Evolutionary conservation across 192 early-diverging fungal species (phyloP).

Genomic region (Coemansia sp.): DNA sequence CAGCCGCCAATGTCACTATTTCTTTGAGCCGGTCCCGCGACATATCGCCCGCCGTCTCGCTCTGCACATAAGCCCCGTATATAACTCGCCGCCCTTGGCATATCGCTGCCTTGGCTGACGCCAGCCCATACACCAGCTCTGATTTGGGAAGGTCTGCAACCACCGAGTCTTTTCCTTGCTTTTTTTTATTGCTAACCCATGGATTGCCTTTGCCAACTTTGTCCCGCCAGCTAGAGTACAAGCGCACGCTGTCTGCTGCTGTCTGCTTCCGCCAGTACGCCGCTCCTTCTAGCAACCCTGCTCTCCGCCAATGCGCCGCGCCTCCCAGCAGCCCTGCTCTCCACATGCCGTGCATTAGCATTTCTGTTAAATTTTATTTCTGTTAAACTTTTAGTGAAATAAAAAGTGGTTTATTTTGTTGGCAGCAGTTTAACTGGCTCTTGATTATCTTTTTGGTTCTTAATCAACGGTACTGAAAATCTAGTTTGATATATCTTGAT

Average conservation of each 20-base stretch:
- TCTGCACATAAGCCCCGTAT: conserved; percentile 20
- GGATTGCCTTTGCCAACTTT: neutral
- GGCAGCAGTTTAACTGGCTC: too few relatives aligned
- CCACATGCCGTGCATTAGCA: neutral
- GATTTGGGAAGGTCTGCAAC: conserved; percentile 6
- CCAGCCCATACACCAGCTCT: conserved; percentile 38
- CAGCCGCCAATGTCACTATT: conserved; percentile 6
- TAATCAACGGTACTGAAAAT: too few relatives aligned
- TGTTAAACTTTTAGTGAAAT: too few relatives aligned
- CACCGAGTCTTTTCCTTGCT: neutral
- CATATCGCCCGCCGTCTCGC: conserved; percentile 19
- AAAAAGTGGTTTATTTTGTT: too few relatives aligned
- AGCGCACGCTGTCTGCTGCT: neutral
- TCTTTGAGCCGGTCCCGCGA: conserved; percentile 6
- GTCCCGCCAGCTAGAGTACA: neutral
- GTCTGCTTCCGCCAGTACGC: neutral
- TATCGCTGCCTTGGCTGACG: conserved; percentile 29
- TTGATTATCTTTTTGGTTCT: too few relatives aligned
- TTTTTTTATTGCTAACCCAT: neutral
- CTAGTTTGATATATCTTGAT: too few relatives aligned
- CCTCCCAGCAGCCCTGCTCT: neutral
- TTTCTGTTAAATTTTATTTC: too few relatives aligned
- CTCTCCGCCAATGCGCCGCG: neutral
- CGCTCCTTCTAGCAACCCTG: neutral
- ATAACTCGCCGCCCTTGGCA: conserved; percentile 24